phyloP scores from a whole-genome alignment of 257 asterid species.

The Catharanthus roseus region DNA sequence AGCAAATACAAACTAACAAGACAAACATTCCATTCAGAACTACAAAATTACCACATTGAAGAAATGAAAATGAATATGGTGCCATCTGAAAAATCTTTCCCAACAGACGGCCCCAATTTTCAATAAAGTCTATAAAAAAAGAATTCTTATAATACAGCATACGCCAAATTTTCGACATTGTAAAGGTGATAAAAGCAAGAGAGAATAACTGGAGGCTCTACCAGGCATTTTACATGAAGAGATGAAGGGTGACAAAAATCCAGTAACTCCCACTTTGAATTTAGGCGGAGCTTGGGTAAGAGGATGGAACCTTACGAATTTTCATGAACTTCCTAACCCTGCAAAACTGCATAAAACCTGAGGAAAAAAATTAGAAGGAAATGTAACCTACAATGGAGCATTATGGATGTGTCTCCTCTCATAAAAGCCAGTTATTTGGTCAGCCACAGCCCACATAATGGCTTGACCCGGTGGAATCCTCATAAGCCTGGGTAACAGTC shows the following conservation, averaged over 20 bases:
- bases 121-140: neutral
- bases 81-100: neutral
- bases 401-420: constrained; percentile 55
- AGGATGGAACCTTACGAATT: neutral
- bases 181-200: neutral
- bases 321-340: neutral
- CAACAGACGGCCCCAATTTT: neutral
- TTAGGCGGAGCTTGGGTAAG: neutral
- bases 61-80: neutral
- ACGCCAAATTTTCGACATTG: neutral
- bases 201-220: neutral
- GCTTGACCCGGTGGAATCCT: constrained; percentile 99
- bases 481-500: constrained; percentile 86
- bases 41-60: neutral
- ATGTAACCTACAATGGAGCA: constrained; percentile 28
- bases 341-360: neutral
- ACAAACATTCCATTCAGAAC: neutral
- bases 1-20: too few species aligned
- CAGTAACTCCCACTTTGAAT: neutral
- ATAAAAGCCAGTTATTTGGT: constrained; percentile 80
- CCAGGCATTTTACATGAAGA: neutral
- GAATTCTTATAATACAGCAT: neutral
- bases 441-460: constrained; percentile 95
- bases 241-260: neutral
- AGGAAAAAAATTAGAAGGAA: neutral